These are phyloP conservation scores for Colletotrichum ledebouriae DNA, from an alignment of 2,329 filamentous ascomycete species.

Conservation along the genomic window DNA sequence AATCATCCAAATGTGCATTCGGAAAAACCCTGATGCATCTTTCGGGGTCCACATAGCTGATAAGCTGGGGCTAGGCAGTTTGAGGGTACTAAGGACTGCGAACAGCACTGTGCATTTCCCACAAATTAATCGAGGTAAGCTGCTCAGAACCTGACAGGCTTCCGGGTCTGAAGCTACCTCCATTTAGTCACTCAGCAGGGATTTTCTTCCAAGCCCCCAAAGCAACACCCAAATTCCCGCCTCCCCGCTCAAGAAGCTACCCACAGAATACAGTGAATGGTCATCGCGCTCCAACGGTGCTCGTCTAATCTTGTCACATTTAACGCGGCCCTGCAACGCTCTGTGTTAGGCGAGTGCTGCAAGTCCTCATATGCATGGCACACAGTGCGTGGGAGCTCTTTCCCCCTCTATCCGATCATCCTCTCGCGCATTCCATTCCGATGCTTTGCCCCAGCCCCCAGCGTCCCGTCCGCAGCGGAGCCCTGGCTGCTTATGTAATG, in stretches of 20 bases:
- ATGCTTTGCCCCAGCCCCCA: constrained; percentile 27
- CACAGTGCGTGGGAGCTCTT: constrained; percentile 22
- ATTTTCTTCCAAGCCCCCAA: constrained; percentile 27
- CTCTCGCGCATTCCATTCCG: constrained; percentile 10
- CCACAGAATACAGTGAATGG: constrained; percentile 13
- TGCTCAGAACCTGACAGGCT: not conserved
- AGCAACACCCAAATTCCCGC: constrained; percentile 11
- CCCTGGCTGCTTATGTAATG: constrained; percentile 46
- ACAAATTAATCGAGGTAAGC: constrained; percentile 17
- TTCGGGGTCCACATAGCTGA: not conserved
- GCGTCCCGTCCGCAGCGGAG: constrained; percentile 34
- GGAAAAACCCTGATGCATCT: constrained; percentile 34
- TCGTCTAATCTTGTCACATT: constrained; percentile 25
- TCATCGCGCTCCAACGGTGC: constrained; percentile 29
- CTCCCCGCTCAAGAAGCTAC: constrained; percentile 13
- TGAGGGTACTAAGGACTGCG: constrained; percentile 4
- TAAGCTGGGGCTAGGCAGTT: not conserved
- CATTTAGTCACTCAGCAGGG: constrained; percentile 12
- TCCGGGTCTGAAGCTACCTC: not conserved
- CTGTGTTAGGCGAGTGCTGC: not conserved
- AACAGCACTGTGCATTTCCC: constrained; percentile 25
- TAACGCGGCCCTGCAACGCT: not conserved
- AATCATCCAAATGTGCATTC: constrained; percentile 1
- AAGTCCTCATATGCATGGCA: constrained; percentile 14
- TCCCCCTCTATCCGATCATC: constrained; percentile 5